Evolutionary conservation across 495 filamentous ascomycete species (phyloP).

Genomic region (Penicillium goetzii): DNA sequence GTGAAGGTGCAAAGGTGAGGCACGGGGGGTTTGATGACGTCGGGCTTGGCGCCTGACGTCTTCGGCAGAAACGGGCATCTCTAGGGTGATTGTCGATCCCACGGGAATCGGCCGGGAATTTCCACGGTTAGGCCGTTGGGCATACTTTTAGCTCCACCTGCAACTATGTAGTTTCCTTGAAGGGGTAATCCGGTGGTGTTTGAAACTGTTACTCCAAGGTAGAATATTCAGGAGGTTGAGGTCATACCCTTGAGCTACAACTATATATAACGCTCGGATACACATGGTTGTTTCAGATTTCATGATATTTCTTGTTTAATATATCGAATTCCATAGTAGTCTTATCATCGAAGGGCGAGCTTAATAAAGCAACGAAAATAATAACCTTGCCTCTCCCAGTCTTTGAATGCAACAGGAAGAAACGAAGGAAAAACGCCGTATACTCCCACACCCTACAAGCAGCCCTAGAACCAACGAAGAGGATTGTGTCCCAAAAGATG

Average conservation of each 20-base stretch:
- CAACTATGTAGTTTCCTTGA: too few species aligned
- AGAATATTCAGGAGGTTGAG: not conserved
- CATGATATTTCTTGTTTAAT: not conserved
- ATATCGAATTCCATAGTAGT: not conserved
- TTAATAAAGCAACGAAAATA: slow-evolving; percentile 1
- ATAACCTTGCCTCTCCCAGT: slow-evolving; percentile 16
- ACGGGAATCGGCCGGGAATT: not conserved
- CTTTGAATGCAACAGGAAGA: slow-evolving; percentile 27
- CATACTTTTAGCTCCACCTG: not conserved
- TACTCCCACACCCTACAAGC: slow-evolving; percentile 13
- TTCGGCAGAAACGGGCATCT: slow-evolving; percentile 17
- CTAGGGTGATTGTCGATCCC: not conserved
- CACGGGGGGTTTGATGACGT: slow-evolving; percentile 24
- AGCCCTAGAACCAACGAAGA: slow-evolving; percentile 8
- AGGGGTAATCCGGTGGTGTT: not conserved
- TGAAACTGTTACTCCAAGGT: too few species aligned
- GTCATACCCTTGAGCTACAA: too few species aligned
- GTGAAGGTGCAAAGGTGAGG: slow-evolving; percentile 7
- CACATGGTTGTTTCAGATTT: not conserved
- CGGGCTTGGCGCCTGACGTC: slow-evolving; percentile 27
- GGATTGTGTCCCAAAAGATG: slow-evolving; percentile 13
- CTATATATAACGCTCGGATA: not conserved
- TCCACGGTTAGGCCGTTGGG: slow-evolving; percentile 4
- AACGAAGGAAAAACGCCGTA: slow-evolving; percentile 16
- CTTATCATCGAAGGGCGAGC: not conserved